Conservation (phyloP, 768 basidiomycete genomes). For the Dentipellis fragilis region DNA sequence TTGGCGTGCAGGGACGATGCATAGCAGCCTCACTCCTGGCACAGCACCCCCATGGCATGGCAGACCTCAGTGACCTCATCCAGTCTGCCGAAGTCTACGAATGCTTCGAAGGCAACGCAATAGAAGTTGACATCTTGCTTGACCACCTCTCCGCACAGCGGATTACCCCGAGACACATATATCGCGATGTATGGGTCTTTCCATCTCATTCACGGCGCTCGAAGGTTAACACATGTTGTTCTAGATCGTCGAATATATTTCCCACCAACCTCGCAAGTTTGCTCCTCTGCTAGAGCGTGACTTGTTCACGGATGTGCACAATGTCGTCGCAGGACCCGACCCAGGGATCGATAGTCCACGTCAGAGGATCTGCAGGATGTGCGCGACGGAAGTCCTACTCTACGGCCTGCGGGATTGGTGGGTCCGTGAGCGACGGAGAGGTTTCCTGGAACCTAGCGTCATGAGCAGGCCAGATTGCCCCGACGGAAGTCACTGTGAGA, state of each 20-base stretch:
- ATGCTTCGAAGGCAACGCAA: slow-evolving; percentile 64
- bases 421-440: slow-evolving; percentile 67
- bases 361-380: slow-evolving; percentile 54
- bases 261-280: slow-evolving; percentile 53
- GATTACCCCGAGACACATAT: slow-evolving; percentile 61
- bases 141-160: slow-evolving; percentile 62
- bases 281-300: slow-evolving; percentile 58
- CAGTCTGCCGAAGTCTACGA: slow-evolving; percentile 71
- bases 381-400: slow-evolving; percentile 65
- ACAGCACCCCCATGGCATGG: slow-evolving; percentile 63
- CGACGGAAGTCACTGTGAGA: slow-evolving; percentile 46
- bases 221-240: not conserved
- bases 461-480: slow-evolving; percentile 58
- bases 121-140: slow-evolving; percentile 78
- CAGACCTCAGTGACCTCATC: slow-evolving; percentile 64
- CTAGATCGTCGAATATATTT: slow-evolving; percentile 55
- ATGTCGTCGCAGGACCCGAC: slow-evolving; percentile 43
- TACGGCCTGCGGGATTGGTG: slow-evolving; percentile 79
- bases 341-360: slow-evolving; percentile 50
- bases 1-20: slow-evolving; percentile 68
- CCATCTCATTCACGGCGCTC: not conserved
- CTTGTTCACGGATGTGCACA: slow-evolving; percentile 61
- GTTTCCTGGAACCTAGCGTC: slow-evolving; percentile 46
- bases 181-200: slow-evolving; percentile 51
- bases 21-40: slow-evolving; percentile 41